Conservation (phyloP, 768 basidiomycete species). For the Mycena chlorophos region DNA sequence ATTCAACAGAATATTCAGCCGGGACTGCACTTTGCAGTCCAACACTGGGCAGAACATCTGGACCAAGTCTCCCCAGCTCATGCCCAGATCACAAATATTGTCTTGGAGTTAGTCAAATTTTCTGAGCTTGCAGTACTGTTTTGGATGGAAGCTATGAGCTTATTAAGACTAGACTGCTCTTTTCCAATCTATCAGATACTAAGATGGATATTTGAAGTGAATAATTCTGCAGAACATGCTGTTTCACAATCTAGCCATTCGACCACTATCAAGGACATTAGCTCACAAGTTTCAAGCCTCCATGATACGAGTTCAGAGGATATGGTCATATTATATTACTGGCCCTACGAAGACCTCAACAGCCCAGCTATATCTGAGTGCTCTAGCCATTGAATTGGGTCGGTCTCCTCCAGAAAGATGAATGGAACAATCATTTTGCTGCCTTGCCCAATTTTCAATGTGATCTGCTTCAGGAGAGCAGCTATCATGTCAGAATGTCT, state of each 20-base stretch:
- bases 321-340: neutral
- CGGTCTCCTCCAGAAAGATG: neutral
- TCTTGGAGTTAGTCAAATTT: neutral
- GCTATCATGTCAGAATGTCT: slow-evolving; percentile 2
- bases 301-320: neutral
- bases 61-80: neutral
- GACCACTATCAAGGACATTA: neutral
- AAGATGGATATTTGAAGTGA: neutral
- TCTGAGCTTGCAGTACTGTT: slow-evolving; percentile 1
- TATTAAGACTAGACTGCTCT: slow-evolving; percentile 6
- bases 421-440: neutral
- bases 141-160: slow-evolving; percentile 8
- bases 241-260: no score
- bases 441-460: neutral
- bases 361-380: neutral
- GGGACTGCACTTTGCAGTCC: slow-evolving; percentile 2
- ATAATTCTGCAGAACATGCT: no score
- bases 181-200: slow-evolving; percentile 1
- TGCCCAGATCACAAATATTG: neutral
- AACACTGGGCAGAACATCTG: slow-evolving; percentile 10
- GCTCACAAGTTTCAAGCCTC: no score
- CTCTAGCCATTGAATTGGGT: neutral
- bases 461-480: neutral
- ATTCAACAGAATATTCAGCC: neutral
- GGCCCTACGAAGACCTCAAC: neutral